phyloP scores from a whole-genome alignment of 2,329 filamentous ascomycete genomes.

The Colletotrichum salicis region DNA sequence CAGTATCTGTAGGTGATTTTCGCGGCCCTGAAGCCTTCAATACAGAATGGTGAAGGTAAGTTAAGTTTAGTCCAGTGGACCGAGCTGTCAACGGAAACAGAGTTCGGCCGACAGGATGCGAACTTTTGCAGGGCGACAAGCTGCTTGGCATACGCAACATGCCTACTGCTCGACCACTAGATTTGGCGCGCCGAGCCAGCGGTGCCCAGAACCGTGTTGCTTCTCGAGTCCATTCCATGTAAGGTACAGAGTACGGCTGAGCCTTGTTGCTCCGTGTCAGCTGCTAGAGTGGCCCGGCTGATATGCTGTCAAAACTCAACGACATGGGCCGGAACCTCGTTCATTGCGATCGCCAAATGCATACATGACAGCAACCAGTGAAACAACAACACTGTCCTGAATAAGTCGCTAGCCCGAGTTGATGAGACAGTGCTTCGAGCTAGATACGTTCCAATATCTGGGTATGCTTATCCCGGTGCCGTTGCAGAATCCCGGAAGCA shows the following conservation, averaged over 20 bases:
- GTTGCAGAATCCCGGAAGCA: slow-evolving; percentile 25
- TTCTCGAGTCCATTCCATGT: slow-evolving; percentile 23
- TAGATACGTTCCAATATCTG: slow-evolving; percentile 9
- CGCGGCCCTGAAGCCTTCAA: background rate
- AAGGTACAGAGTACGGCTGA: slow-evolving; percentile 22
- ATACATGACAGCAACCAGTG: background rate
- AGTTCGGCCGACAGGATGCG: slow-evolving; percentile 17
- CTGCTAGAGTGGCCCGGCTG: background rate
- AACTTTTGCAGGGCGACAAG: slow-evolving; percentile 19
- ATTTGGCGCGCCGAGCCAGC: slow-evolving; percentile 18
- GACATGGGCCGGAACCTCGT: slow-evolving; percentile 7
- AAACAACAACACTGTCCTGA: slow-evolving; percentile 9
- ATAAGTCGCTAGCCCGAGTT: background rate
- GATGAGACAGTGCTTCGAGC: slow-evolving; percentile 12
- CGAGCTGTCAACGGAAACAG: slow-evolving; percentile 14
- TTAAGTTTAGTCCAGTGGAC: background rate
- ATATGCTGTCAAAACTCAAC: slow-evolving; percentile 1
- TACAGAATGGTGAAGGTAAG: background rate
- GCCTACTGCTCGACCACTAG: slow-evolving; percentile 14
- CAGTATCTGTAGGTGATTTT: background rate
- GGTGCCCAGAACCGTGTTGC: background rate
- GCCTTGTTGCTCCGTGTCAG: slow-evolving; percentile 4
- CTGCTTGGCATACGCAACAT: slow-evolving; percentile 25
- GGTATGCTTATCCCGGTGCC: slow-evolving; percentile 21
- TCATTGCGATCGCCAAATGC: slow-evolving; percentile 8